Evolutionary conservation across 2,329 filamentous ascomycete species (phyloP).

Genomic region (Metarhizium guizhouense): DNA sequence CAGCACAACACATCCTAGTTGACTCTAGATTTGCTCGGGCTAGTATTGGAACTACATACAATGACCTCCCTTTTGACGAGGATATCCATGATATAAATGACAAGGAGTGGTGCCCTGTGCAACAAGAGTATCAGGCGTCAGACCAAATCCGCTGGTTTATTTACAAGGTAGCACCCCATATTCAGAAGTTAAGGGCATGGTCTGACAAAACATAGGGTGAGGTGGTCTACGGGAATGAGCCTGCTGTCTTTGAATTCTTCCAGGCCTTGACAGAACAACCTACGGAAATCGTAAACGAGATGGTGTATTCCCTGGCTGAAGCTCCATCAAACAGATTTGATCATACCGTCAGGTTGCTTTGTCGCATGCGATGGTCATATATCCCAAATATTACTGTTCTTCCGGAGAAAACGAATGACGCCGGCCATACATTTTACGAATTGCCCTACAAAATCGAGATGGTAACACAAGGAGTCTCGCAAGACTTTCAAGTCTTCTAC

Average conservation of each 20-base stretch:
- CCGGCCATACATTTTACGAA: not conserved
- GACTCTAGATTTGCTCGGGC: conserved; percentile 14
- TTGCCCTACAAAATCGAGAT: not conserved
- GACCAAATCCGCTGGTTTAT: conserved; percentile 22
- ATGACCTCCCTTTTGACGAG: not conserved
- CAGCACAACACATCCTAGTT: conserved; percentile 2
- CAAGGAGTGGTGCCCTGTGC: conserved; percentile 6
- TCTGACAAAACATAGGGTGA: not conserved
- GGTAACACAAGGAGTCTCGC: not conserved
- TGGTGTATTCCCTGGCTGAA: not conserved
- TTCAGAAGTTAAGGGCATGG: not conserved
- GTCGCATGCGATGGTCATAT: not conserved
- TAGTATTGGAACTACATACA: conserved; percentile 13
- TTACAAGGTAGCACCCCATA: not conserved
- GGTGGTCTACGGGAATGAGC: not conserved
- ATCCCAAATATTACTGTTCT: not conserved
- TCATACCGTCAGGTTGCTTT: not conserved
- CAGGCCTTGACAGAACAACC: not conserved
- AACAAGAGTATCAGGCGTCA: not conserved
- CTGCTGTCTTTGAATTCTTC: not conserved
- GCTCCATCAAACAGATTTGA: not conserved
- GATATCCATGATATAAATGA: conserved; percentile 3
- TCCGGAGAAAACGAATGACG: not conserved
- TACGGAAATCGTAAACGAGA: not conserved
- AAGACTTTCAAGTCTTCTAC: not conserved